A percentile compares a stretch with the other conserved stretches of the same genome.
Evolutionary conservation across 2,329 filamentous ascomycete species (phyloP).

Genomic region (Penicillium capsulatum): DNA sequence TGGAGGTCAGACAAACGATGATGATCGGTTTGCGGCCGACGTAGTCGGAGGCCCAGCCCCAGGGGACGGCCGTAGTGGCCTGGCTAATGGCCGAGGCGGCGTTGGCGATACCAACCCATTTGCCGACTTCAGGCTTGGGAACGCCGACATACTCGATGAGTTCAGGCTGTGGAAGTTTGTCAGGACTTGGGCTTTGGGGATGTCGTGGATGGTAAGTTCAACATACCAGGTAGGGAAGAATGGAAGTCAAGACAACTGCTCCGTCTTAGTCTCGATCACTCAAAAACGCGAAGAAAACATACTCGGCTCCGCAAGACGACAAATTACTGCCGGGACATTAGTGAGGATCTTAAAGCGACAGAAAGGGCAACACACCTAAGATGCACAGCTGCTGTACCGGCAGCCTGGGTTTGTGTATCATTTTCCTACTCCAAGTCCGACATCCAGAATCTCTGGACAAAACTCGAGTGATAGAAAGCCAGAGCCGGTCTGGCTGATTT

Average conservation of each 20-base stretch:
- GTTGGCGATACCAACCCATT: slow-evolving; percentile 73
- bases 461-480: not conserved
- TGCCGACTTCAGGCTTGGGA: slow-evolving; percentile 62
- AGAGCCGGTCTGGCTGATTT: no score
- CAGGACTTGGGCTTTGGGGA: slow-evolving; percentile 1
- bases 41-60: slow-evolving; percentile 72
- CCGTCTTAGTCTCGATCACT: not conserved
- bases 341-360: slow-evolving; percentile 3
- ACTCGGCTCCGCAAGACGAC: slow-evolving; percentile 70
- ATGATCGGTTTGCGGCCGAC: slow-evolving; percentile 81
- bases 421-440: not conserved
- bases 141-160: slow-evolving; percentile 80
- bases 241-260: slow-evolving; percentile 18
- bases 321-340: slow-evolving; percentile 60
- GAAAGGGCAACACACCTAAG: slow-evolving; percentile 54
- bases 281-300: slow-evolving; percentile 14
- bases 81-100: slow-evolving; percentile 70
- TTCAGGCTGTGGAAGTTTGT: slow-evolving; percentile 54
- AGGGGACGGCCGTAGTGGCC: slow-evolving; percentile 66
- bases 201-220: not conserved
- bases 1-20: slow-evolving; percentile 66
- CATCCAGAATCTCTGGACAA: not conserved
- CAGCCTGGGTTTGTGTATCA: slow-evolving; percentile 54
- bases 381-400: slow-evolving; percentile 73
- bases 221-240: slow-evolving; percentile 19